phyloP scores from a whole-genome alignment of 768 basidiomycete species.

The Kwoniella europaea region DNA sequence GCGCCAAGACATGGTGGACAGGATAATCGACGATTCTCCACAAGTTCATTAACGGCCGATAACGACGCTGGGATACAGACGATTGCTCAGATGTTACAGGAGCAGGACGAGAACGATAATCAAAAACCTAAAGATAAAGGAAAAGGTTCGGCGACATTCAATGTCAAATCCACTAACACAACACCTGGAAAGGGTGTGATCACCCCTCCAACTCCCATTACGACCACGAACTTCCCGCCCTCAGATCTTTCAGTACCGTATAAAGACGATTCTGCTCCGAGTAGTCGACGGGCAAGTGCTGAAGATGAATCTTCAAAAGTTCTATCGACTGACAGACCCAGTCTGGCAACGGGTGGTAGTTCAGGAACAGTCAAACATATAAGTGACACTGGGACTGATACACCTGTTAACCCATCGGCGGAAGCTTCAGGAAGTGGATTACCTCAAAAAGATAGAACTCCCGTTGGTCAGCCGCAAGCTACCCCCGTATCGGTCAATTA shows the following conservation, averaged over 20 bases:
- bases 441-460: slow-evolving; percentile 32
- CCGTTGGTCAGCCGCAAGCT: slow-evolving; percentile 45
- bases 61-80: slow-evolving; percentile 26
- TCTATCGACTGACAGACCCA: neutral
- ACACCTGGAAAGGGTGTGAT: neutral
- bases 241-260: neutral
- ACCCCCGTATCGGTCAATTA: slow-evolving; percentile 33
- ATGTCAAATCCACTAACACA: slow-evolving; percentile 5
- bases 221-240: neutral
- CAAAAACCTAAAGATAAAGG: neutral
- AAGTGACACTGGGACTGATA: neutral
- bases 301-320: slow-evolving; percentile 13
- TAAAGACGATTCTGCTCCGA: slow-evolving; percentile 9
- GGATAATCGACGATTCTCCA: slow-evolving; percentile 1
- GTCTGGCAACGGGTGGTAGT: slow-evolving; percentile 2
- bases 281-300: slow-evolving; percentile 21
- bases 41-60: neutral
- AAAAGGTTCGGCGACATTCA: slow-evolving; percentile 15
- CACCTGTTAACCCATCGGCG: slow-evolving; percentile 37
- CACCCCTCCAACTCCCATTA: slow-evolving; percentile 8
- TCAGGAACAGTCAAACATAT: slow-evolving; percentile 12
- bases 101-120: slow-evolving; percentile 1
- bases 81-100: slow-evolving; percentile 31
- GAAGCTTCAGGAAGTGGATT: slow-evolving; percentile 38
- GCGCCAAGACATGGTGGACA: neutral